These are phyloP conservation scores for Aspergillus steynii DNA, from an alignment of 495 filamentous ascomycete genomes.

Conservation along the genomic window DNA sequence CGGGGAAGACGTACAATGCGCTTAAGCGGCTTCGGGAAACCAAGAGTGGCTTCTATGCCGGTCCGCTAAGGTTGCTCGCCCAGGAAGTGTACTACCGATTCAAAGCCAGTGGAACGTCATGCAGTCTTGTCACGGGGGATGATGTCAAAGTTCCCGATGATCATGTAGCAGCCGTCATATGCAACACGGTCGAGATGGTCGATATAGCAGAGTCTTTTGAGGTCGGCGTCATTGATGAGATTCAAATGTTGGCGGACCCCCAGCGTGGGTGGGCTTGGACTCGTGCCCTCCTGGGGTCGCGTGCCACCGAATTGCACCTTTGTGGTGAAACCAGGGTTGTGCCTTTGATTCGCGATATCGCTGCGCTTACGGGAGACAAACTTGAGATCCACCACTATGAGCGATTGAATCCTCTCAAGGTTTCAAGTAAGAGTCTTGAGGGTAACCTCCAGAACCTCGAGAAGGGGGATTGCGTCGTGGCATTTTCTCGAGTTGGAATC, in stretches of 20 bases:
- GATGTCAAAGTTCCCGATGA: slow-evolving; percentile 65
- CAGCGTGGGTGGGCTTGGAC: slow-evolving; percentile 97
- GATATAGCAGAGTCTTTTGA: slow-evolving; percentile 69
- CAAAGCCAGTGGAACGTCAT: slow-evolving; percentile 68
- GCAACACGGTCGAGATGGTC: slow-evolving; percentile 97
- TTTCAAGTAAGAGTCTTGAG: slow-evolving; percentile 59
- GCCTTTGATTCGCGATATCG: slow-evolving; percentile 77
- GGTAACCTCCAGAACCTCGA: slow-evolving; percentile 64
- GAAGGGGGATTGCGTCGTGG: slow-evolving; percentile 88
- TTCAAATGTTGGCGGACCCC: slow-evolving; percentile 87
- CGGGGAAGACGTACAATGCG: slow-evolving; percentile 96
- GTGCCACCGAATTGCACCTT: slow-evolving; percentile 85
- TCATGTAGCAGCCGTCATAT: slow-evolving; percentile 55
- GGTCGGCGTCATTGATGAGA: slow-evolving; percentile 96
- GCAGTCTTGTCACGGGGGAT: slow-evolving; percentile 88
- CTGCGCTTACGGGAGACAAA: slow-evolving; percentile 76
- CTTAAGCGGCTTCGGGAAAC: slow-evolving; percentile 80
- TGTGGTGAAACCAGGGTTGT: slow-evolving; percentile 88
- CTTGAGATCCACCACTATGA: slow-evolving; percentile 79
- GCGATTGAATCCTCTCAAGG: slow-evolving; percentile 74
- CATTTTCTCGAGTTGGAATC: slow-evolving; percentile 79
- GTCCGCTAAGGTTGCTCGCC: slow-evolving; percentile 85
- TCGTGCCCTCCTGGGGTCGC: slow-evolving; percentile 81
- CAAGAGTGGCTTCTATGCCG: slow-evolving; percentile 81
- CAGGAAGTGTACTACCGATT: slow-evolving; percentile 90